A percentile compares a stretch with the other conserved stretches of the same genome.
phyloP scores from a whole-genome alignment of 2,329 filamentous ascomycete genomes.

The Pseudogymnoascus sp. region DNA sequence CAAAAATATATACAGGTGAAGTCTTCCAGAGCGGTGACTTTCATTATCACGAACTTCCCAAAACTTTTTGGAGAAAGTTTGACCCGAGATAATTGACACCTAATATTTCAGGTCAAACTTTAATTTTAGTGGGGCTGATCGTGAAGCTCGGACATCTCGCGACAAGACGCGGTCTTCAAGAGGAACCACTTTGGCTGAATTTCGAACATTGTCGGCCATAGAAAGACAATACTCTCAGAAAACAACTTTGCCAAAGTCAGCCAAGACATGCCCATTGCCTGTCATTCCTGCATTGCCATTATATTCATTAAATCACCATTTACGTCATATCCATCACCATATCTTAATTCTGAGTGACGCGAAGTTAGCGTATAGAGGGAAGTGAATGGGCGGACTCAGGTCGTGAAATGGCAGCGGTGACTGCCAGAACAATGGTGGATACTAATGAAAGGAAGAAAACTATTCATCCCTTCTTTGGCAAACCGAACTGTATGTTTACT shows the following conservation, averaged over 20 bases:
- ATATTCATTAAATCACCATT: not conserved
- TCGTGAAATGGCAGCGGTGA: constrained; percentile 25
- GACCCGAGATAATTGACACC: not conserved
- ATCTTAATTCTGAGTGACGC: constrained; percentile 17
- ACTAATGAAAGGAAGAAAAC: constrained; percentile 23
- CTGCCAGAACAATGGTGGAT: constrained; percentile 25
- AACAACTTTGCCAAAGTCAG: not conserved
- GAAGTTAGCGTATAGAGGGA: constrained; percentile 21
- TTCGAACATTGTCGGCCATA: constrained; percentile 1
- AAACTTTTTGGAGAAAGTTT: constrained; percentile 11
- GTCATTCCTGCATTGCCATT: not conserved
- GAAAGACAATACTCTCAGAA: not conserved
- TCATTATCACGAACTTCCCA: constrained; percentile 10
- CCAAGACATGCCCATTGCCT: not conserved
- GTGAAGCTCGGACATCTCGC: constrained; percentile 6
- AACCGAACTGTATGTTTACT: constrained; percentile 22
- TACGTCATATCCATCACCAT: not conserved
- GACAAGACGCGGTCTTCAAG: constrained; percentile 7
- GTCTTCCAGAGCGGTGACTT: constrained; percentile 7
- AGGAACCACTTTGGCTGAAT: constrained; percentile 9
- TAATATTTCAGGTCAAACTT: not conserved
- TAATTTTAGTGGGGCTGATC: not conserved
- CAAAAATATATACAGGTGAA: constrained; percentile 5
- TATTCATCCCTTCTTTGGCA: constrained; percentile 29
- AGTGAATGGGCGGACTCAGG: constrained; percentile 7